Base-by-base conservation (phyloP, 495 filamentous ascomycete species). In the Trichoderma virens region DNA sequence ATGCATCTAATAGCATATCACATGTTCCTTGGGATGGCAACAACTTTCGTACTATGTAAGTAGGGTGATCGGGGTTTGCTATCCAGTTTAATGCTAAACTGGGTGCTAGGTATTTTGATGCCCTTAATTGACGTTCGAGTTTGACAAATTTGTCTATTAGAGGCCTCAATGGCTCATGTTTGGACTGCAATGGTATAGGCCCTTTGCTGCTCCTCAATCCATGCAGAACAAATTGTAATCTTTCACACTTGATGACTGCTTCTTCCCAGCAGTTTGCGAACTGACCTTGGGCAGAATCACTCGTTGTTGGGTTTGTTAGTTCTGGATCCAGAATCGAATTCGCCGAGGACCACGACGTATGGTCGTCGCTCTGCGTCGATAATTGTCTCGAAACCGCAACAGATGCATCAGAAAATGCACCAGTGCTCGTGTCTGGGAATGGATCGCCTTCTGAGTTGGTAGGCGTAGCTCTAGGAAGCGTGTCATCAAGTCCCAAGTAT, bases 161-260 rank as follows among this genome's bases (percentile, higher is more conserved):
- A 75, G 80, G 78, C 78, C 69, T 45, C 76, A 65, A 39, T 74
- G 76, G 56, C 78, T 69, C 69, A 77, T 72, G 20, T 76, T 75
- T 59, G 73, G 76, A 47, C 73, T 71, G 65, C 70, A 71, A 47
- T 47, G 18, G 18, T 47, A 47, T 47, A 3, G 71, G 68, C 25
- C 70, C 73, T 31, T 61, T 59, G 70, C 72, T 73, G 35, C 59
- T 35, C 27, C 28, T 35, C 20, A 60, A 14, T 18, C 56, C 28
- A 6, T 31, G n/a, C 3, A 31, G 56, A 31, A 35, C 13, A 35
- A 35, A 60, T 6, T 35, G 28, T 13, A 35, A 28, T 14, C n/a
- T 23, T 18, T 35, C 28, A 9, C 28, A 60, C 27, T 60, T 35
- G 27, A 7, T 60, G 16, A 35, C 18, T 0, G 56, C 56, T 60